Percentiles rank a stretch among this genome's conserved stretches.
phyloP scores from a whole-genome alignment of 495 filamentous ascomycete species.

The Annulohypoxylon stygium region DNA sequence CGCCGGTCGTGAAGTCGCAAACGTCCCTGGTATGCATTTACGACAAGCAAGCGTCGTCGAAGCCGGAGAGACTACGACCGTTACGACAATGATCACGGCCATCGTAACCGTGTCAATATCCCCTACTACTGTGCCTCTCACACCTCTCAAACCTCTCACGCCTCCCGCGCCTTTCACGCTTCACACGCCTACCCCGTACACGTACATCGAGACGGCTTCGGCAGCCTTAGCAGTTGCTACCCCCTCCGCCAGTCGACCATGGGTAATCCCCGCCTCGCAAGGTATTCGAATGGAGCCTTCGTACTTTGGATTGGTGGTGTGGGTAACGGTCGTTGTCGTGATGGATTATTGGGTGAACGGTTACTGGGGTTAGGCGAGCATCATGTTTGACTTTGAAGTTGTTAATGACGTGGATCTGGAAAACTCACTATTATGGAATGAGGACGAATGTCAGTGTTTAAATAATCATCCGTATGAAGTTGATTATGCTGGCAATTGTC shows the following conservation, averaged over 20 bases:
- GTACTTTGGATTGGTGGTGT: constrained; percentile 47
- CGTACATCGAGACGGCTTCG: constrained; percentile 27
- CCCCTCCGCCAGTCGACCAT: constrained; percentile 43
- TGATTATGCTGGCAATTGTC: constrained; percentile 26
- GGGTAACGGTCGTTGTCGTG: constrained; percentile 44
- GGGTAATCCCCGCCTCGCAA: constrained; percentile 44
- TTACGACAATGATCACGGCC: constrained; percentile 43
- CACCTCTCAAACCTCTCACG: constrained; percentile 1
- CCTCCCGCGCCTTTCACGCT: neutral
- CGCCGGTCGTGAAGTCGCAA: constrained; percentile 48
- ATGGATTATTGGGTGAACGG: constrained; percentile 48
- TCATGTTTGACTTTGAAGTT: constrained; percentile 18
- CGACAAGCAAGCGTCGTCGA: constrained; percentile 44
- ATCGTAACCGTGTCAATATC: constrained; percentile 41
- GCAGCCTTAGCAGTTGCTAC: constrained; percentile 32
- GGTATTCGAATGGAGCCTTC: constrained; percentile 32
- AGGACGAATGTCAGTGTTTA: constrained; percentile 27
- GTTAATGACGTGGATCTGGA: constrained; percentile 15
- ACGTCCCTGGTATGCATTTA: constrained; percentile 46
- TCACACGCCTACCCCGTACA: constrained; percentile 27
- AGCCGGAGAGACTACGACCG: constrained; percentile 26
- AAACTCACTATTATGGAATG: constrained; percentile 5
- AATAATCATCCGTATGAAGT: constrained; percentile 16
- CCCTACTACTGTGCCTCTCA: constrained; percentile 18
- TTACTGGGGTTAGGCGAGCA: constrained; percentile 36